Percentiles rank a stretch among this genome's conserved stretches.
Evolutionary conservation across 1,284 basidiomycete genomes (phyloP).

Genomic region (Sporisorium sorghi): DNA sequence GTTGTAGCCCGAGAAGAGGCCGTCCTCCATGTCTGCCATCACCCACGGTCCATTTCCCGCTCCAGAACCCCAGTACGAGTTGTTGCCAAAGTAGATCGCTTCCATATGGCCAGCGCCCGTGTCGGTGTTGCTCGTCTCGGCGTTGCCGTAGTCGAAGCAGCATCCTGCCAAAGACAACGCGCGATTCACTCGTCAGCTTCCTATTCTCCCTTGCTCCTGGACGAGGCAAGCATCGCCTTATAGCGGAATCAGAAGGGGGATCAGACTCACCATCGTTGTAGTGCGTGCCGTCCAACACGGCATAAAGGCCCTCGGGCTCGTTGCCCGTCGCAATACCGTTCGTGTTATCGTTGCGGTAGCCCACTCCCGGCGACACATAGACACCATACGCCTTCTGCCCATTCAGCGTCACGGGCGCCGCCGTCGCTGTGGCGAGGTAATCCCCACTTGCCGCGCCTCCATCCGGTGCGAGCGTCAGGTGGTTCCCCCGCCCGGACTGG

Average conservation of each 20-base stretch:
- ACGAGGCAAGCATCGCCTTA: too few relatives aligned
- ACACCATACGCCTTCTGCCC: conserved; percentile 38
- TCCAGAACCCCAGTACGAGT: conserved; percentile 27
- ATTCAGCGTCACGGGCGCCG: conserved; percentile 17
- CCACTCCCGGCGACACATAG: conserved; percentile 16
- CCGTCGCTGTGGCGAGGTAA: conserved; percentile 11
- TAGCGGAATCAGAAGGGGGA: too few relatives aligned
- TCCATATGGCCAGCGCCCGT: conserved; percentile 25
- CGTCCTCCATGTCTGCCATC: conserved; percentile 26
- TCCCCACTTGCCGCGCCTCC: conserved; percentile 21
- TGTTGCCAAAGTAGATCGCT: conserved; percentile 37
- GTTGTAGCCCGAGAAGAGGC: conserved; percentile 24
- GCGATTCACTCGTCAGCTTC: too few relatives aligned
- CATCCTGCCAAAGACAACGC: background rate
- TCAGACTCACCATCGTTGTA: conserved; percentile 17
- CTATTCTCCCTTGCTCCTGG: too few relatives aligned
- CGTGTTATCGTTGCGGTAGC: conserved; percentile 35
- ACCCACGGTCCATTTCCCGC: conserved; percentile 28
- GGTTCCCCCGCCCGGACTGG: conserved; percentile 25
- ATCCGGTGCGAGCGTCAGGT: conserved; percentile 23
- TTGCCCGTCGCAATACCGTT: conserved; percentile 42
- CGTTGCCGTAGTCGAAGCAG: conserved; percentile 45
- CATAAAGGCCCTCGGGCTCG: conserved; percentile 33
- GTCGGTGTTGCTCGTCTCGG: conserved; percentile 24
- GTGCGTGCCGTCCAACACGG: conserved; percentile 19